Conservation (phyloP, 768 basidiomycete genomes). For the Polyporus arcularius region DNA sequence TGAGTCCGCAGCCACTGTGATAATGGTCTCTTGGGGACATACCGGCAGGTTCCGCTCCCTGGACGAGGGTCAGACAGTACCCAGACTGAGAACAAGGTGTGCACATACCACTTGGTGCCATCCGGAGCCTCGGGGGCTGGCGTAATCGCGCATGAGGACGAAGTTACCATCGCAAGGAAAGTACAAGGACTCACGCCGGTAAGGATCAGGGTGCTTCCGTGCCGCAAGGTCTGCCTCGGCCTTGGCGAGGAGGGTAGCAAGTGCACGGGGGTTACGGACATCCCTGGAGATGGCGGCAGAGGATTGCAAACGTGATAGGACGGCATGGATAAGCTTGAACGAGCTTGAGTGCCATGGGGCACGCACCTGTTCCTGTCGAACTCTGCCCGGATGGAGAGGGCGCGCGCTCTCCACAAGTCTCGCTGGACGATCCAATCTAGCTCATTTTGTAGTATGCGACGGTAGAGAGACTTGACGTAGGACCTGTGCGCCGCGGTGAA, state of each 20-base stretch:
- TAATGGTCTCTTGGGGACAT: slow-evolving; percentile 31
- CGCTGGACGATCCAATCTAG: slow-evolving; percentile 89
- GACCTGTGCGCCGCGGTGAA: slow-evolving; percentile 77
- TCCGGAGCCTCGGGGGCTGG: slow-evolving; percentile 81
- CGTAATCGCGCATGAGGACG: slow-evolving; percentile 5
- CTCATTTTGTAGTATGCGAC: slow-evolving; percentile 80
- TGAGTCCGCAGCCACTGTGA: slow-evolving; percentile 4
- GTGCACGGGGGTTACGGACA: slow-evolving; percentile 80
- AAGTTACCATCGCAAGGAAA: neutral
- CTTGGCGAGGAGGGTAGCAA: slow-evolving; percentile 74
- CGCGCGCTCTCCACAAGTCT: slow-evolving; percentile 84
- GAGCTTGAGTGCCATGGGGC: neutral
- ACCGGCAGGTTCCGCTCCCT: slow-evolving; percentile 87
- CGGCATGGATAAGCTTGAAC: neutral
- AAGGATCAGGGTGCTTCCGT: slow-evolving; percentile 87
- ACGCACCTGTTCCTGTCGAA: slow-evolving; percentile 91
- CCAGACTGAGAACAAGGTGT: neutral
- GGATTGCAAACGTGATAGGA: neutral
- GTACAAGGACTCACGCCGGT: slow-evolving; percentile 69
- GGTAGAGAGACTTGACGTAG: slow-evolving; percentile 92
- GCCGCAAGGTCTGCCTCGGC: slow-evolving; percentile 75
- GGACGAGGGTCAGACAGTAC: slow-evolving; percentile 18
- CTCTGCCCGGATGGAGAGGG: slow-evolving; percentile 84
- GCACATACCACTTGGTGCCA: slow-evolving; percentile 94
- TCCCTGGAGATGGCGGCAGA: slow-evolving; percentile 46